Evolutionary conservation across 768 basidiomycete genomes (phyloP).

Genomic region (Phlebiopsis flavidoalba): DNA sequence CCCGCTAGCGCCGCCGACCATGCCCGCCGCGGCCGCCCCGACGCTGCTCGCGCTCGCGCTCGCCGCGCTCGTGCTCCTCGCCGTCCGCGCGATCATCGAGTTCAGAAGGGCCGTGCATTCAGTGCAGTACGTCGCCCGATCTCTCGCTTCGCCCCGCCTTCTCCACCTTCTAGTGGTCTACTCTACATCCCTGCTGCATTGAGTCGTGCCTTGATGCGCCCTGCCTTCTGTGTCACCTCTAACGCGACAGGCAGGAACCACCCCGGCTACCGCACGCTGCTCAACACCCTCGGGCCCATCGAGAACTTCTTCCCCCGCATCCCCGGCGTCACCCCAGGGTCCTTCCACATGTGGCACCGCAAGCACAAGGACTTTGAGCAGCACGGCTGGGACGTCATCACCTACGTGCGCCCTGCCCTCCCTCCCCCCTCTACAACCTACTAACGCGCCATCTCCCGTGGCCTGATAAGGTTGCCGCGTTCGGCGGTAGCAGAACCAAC

Average conservation of each 20-base stretch:
- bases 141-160: background rate
- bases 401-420: constrained; percentile 13
- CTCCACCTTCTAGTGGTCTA: background rate
- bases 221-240: background rate
- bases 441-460: background rate
- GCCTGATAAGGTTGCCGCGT: constrained; percentile 5
- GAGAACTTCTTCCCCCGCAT: constrained; percentile 16
- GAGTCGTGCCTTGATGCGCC: background rate
- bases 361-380: constrained; percentile 20
- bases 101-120: constrained; percentile 15
- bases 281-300: constrained; percentile 11
- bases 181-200: background rate
- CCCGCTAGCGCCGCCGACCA: background rate
- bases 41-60: background rate
- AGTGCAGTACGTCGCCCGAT: constrained; percentile 13
- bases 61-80: constrained; percentile 11
- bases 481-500: constrained; percentile 4
- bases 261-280: constrained; percentile 7
- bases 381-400: constrained; percentile 19
- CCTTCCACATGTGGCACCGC: constrained; percentile 13
- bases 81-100: constrained; percentile 11
- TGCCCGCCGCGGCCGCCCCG: background rate
- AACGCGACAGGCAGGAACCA: constrained; percentile 1
- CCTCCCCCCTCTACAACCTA: background rate
- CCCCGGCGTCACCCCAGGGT: constrained; percentile 15